Conservation (phyloP, 208 protist genomes). For the Strigomonas galati region DNA sequence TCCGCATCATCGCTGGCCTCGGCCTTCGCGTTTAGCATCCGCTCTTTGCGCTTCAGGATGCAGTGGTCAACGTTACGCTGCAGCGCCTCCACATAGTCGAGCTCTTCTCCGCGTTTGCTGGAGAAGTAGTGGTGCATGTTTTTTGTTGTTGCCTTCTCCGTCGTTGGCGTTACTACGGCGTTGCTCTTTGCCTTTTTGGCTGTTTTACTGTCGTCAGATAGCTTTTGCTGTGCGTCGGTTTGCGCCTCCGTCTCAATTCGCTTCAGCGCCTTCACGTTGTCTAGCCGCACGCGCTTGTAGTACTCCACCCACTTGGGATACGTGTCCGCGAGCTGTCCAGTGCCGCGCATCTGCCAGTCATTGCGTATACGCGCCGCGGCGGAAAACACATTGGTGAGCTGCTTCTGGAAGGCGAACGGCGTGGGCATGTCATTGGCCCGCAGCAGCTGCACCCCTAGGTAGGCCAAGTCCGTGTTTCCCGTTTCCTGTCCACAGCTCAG, state of each 20-base stretch:
- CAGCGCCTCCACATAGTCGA: constrained; percentile 35
- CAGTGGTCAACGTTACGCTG: constrained; percentile 42
- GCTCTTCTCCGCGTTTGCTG: constrained; percentile 46
- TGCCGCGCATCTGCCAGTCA: constrained; percentile 75
- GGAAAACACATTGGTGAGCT: constrained; percentile 82
- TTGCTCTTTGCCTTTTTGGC: not conserved
- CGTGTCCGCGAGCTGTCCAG: constrained; percentile 55
- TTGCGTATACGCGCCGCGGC: constrained; percentile 67
- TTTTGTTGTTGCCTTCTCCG: not conserved
- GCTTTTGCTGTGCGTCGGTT: not conserved
- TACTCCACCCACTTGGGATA: constrained; percentile 69
- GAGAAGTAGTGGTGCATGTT: constrained; percentile 59
- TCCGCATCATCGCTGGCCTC: too few relatives aligned
- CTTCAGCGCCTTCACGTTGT: constrained; percentile 42
- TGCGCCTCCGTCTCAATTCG: constrained; percentile 9
- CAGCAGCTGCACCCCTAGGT: constrained; percentile 77
- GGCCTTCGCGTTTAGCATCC: too few relatives aligned
- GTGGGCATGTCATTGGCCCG: constrained; percentile 73
- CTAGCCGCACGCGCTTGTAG: constrained; percentile 43
- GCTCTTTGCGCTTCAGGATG: constrained; percentile 27
- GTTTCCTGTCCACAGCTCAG: constrained; percentile 70
- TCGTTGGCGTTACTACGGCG: not conserved
- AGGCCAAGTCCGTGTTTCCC: constrained; percentile 78
- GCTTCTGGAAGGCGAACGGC: constrained; percentile 76
- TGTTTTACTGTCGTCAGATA: not conserved